These are phyloP conservation scores for Soucietia sequanensis DNA, from an alignment of 805 yeast species.

Conservation along the genomic window DNA sequence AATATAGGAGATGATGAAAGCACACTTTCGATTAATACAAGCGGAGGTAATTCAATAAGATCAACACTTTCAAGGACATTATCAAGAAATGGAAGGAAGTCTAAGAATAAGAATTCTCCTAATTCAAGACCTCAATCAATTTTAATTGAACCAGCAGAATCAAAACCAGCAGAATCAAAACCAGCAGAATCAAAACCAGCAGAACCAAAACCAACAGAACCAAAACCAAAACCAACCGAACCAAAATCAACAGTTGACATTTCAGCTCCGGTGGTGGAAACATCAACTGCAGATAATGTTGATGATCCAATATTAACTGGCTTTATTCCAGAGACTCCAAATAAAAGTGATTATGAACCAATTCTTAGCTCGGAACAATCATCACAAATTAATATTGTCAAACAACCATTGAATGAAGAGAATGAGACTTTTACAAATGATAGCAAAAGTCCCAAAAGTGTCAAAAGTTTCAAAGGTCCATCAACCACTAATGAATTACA, in stretches of 20 bases:
- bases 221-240: neutral
- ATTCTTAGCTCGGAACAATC: neutral
- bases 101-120: neutral
- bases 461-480: no score
- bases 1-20: neutral
- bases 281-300: no score
- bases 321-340: neutral
- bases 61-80: neutral
- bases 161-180: no score
- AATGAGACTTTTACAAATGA: no score
- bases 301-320: no score
- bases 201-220: neutral
- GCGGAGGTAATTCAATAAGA: constrained; percentile 1
- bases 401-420: neutral
- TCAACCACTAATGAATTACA: no score
- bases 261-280: no score
- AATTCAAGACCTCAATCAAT: neutral
- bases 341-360: neutral
- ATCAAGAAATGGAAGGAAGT: neutral
- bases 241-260: no score
- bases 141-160: neutral
- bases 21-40: neutral
- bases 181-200: no score
- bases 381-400: no score
- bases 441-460: no score